These are phyloP conservation scores for Claviceps capensis DNA, from an alignment of 2,329 filamentous ascomycete genomes.

Conservation along the genomic window DNA sequence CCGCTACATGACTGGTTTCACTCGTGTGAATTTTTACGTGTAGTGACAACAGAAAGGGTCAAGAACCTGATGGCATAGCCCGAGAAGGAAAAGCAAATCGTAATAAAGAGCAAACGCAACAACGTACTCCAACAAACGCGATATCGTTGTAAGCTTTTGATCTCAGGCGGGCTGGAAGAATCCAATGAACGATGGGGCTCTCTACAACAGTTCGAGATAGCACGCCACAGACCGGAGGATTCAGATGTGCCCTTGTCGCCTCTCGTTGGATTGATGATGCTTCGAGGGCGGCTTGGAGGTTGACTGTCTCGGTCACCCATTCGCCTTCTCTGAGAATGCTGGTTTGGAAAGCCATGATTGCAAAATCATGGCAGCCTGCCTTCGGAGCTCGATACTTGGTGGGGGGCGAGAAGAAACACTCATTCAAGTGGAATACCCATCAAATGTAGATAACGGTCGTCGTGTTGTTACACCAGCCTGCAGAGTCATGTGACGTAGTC, in stretches of 20 bases:
- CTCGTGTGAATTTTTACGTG: neutral
- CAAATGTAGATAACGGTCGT: neutral
- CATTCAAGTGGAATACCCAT: neutral
- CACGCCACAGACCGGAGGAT: constrained; percentile 49
- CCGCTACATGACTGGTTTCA: neutral
- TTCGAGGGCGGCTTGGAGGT: constrained; percentile 28
- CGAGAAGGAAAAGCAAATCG: neutral
- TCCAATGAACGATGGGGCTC: constrained; percentile 61
- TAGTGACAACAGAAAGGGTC: neutral
- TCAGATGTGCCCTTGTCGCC: constrained; percentile 17
- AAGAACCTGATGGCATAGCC: neutral
- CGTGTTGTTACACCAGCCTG: neutral
- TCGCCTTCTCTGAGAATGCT: constrained; percentile 39
- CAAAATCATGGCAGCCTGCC: constrained; percentile 7
- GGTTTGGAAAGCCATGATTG: constrained; percentile 35
- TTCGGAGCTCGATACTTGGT: neutral
- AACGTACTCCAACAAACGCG: constrained; percentile 65
- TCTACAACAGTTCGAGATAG: constrained; percentile 66
- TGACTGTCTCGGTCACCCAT: constrained; percentile 42
- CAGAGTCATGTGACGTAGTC: neutral
- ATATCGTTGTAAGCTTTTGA: constrained; percentile 62
- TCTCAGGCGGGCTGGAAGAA: constrained; percentile 68
- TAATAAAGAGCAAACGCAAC: neutral
- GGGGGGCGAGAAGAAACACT: neutral
- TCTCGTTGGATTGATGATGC: constrained; percentile 20